phyloP scores from a whole-genome alignment of 306 rosid genomes.

The Styphnolobium japonicum region DNA sequence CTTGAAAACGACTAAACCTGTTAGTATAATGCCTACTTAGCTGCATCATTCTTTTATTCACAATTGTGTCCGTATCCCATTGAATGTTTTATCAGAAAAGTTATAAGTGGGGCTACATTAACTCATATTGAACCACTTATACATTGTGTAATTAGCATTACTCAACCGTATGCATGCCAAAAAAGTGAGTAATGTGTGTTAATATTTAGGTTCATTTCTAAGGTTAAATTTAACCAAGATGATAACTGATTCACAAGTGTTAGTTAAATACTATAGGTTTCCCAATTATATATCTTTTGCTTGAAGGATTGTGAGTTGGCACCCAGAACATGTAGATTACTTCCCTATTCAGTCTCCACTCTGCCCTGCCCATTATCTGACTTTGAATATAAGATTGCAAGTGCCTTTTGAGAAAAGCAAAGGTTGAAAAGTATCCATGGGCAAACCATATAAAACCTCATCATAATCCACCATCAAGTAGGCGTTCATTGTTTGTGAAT shows the following conservation, averaged over 20 bases:
- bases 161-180: not conserved
- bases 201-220: not conserved
- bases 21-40: not conserved
- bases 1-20: not conserved
- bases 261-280: not conserved
- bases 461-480: conserved; percentile 19
- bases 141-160: not conserved
- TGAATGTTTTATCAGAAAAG: not conserved
- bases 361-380: conserved; percentile 6
- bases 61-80: not conserved
- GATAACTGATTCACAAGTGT: not conserved
- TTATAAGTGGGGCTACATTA: not conserved
- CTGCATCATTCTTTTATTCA: not conserved
- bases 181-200: no score
- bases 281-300: conserved; percentile 21
- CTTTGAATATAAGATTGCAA: conserved; percentile 33
- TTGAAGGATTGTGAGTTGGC: conserved; percentile 28
- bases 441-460: conserved; percentile 9
- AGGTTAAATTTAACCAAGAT: not conserved
- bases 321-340: not conserved
- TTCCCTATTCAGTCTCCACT: conserved; percentile 20
- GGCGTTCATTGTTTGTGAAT: conserved; percentile 13
- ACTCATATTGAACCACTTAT: not conserved
- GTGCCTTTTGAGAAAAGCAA: conserved; percentile 29
- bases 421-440: not conserved